Base-by-base conservation (phyloP, 495 filamentous ascomycete species). In the Penicillium pancosmium region DNA sequence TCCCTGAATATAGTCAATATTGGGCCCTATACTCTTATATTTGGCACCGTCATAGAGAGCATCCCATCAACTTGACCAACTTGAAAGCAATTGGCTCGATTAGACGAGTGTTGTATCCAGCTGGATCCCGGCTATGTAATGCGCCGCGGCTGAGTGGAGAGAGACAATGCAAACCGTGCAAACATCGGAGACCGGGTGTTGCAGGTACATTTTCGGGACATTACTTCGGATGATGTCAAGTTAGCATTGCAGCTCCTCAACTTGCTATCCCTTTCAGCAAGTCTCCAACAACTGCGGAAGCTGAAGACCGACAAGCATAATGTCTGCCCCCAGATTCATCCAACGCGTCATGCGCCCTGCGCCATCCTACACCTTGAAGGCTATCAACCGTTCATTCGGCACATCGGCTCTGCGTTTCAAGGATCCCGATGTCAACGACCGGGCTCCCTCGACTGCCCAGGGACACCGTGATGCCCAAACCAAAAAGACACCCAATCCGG, bases 401-500 rank as follows among this genome's bases (percentile, higher is more conserved):
- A 64, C 64, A 38, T 70, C 75, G 50, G 66, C 69, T 64, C 55
- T 71, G 47, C 74, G 70, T 36, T 61, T 69, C 55, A 72, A 68
- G 46, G 46, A 48, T 27, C 46, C 46, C 50, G 65, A 71, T 51
- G 56, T 50, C 58, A 74, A 63, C 54, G 56, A 72, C 21, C 66
- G 68, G 41, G 61, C 52, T 50, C 60, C 47, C 18, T 57, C 67
- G 50, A 85, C 71, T 23, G 71, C 79, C 19, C 59, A 72, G 38
- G 77, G 73, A 35, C 80, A 86, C 68, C 75, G 81, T 50, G 78
- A 80, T 34, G 73, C 72, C 47, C 83, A 89, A 65, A 78, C 71
- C 5, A 73, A 79, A 23, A 86, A 83, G 69, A 67, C 81, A 0
- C 68, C 79, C n/a, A 88, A 87, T 60, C 86, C 84, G 44, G 76